Percentiles rank a stretch among this genome's conserved stretches.
phyloP scores from a whole-genome alignment of 75 land plant species.

The Isoetes taiwanensis region DNA sequence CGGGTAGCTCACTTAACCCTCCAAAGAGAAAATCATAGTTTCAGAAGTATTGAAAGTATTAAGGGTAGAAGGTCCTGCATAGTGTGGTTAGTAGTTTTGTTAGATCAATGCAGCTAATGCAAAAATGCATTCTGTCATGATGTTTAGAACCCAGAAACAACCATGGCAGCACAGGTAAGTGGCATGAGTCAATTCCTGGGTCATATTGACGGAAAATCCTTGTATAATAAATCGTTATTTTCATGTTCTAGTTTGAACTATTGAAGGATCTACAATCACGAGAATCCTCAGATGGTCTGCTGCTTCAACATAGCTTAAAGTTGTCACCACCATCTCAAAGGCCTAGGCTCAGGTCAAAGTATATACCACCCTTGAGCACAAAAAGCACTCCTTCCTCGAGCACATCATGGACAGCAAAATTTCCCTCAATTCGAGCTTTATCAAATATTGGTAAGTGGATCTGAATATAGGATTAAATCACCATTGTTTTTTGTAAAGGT shows the following conservation, averaged over 20 bases:
- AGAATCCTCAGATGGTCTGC: constrained; percentile 29
- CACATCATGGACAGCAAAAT: no score
- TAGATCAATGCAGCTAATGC: background rate
- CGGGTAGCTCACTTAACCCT: no score
- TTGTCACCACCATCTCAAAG: constrained; percentile 81
- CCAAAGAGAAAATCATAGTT: constrained; percentile 8
- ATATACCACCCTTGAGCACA: no score
- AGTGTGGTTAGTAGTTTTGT: background rate
- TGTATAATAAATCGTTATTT: constrained; percentile 5
- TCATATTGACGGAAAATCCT: background rate
- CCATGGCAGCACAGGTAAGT: background rate
- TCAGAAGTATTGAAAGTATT: constrained; percentile 18
- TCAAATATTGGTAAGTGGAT: no score
- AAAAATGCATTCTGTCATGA: no score
- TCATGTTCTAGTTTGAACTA: constrained; percentile 59
- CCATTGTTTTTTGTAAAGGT: no score
- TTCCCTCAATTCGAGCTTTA: no score
- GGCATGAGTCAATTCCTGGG: background rate
- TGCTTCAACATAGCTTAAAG: constrained; percentile 41
- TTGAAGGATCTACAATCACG: constrained; percentile 49
- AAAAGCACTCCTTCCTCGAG: no score
- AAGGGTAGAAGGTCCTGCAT: constrained; percentile 50
- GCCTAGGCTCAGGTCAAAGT: no score
- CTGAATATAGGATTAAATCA: no score
- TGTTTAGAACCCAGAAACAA: no score